These are phyloP conservation scores for Quercus robur DNA, from an alignment of 306 rosid genomes.

Conservation along the genomic window DNA sequence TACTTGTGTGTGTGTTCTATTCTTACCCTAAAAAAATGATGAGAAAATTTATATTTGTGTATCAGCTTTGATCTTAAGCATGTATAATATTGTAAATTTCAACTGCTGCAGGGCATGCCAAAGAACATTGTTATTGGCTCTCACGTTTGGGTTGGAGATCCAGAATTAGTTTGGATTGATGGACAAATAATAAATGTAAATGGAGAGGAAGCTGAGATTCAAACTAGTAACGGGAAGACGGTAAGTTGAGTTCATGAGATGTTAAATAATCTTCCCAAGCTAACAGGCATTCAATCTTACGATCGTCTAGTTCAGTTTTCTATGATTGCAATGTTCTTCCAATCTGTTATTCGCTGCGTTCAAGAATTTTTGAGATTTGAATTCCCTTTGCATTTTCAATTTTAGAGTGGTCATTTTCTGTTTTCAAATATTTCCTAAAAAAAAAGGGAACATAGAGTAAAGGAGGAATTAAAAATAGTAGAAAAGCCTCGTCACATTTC, in stretches of 20 bases:
- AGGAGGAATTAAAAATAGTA: neutral
- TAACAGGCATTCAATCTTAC: neutral
- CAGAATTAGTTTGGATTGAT: constrained; percentile 74
- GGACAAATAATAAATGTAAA: constrained; percentile 61
- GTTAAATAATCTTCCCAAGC: neutral
- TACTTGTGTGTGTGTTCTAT: neutral
- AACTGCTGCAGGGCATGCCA: constrained; percentile 56
- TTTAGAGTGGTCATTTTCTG: neutral
- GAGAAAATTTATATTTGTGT: constrained; percentile 9
- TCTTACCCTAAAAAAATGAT: neutral
- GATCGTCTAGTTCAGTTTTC: too few species aligned
- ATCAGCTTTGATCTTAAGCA: constrained; percentile 5
- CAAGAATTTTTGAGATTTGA: constrained; percentile 18
- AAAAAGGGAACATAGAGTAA: neutral
- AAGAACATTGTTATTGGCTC: constrained; percentile 76
- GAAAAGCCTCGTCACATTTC: neutral
- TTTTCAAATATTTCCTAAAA: neutral
- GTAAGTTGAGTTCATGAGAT: constrained; percentile 33
- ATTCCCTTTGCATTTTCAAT: constrained; percentile 2
- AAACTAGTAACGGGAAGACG: constrained; percentile 53
- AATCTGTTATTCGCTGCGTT: neutral
- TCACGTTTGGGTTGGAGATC: constrained; percentile 76
- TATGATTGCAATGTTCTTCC: constrained; percentile 7
- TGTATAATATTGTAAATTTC: constrained; percentile 9
- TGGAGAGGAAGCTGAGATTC: constrained; percentile 85